Percentiles rank a stretch among this genome's conserved stretches.
phyloP scores from a whole-genome alignment of 108 stramenopile genomes.

The Pelagomonas calceolata region DNA sequence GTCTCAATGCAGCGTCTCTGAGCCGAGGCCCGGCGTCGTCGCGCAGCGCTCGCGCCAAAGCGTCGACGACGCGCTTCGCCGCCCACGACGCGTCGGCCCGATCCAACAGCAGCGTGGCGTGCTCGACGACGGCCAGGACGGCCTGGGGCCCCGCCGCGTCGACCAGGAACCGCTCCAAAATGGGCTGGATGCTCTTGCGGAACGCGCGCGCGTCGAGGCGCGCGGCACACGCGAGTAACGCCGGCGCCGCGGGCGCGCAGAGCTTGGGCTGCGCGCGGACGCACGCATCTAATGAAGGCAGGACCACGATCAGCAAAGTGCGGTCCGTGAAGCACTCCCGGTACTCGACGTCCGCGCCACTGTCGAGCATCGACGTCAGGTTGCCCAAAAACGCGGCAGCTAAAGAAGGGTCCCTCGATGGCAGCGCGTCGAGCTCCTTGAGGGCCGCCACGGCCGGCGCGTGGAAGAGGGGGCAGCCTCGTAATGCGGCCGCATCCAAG shows the following conservation, averaged over 20 bases:
- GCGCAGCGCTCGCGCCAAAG: background rate
- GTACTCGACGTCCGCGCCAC: constrained; percentile 8
- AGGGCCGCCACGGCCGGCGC: constrained; percentile 13
- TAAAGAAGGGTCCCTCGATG: constrained; percentile 17
- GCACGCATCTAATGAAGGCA: background rate
- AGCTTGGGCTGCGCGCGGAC: background rate
- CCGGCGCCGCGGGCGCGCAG: background rate
- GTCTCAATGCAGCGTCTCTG: background rate
- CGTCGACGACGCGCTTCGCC: background rate
- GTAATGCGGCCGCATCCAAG: background rate
- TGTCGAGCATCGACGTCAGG: constrained; percentile 10
- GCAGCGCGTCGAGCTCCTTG: constrained; percentile 20
- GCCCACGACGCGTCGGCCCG: background rate
- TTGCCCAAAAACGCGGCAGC: constrained; percentile 20
- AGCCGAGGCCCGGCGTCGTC: background rate
- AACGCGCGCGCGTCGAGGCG: background rate
- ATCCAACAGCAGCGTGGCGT: constrained; percentile 6
- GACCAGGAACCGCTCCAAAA: constrained; percentile 13
- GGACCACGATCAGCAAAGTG: background rate
- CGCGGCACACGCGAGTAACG: constrained; percentile 5
- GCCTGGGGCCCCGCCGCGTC: constrained; percentile 10
- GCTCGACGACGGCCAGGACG: constrained; percentile 17
- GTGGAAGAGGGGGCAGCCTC: constrained; percentile 6
- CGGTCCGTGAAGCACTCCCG: background rate
- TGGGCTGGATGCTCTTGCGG: constrained; percentile 12